These are phyloP conservation scores for Bondarzewia mesenterica DNA, from an alignment of 1,284 basidiomycete species.

Conservation along the genomic window DNA sequence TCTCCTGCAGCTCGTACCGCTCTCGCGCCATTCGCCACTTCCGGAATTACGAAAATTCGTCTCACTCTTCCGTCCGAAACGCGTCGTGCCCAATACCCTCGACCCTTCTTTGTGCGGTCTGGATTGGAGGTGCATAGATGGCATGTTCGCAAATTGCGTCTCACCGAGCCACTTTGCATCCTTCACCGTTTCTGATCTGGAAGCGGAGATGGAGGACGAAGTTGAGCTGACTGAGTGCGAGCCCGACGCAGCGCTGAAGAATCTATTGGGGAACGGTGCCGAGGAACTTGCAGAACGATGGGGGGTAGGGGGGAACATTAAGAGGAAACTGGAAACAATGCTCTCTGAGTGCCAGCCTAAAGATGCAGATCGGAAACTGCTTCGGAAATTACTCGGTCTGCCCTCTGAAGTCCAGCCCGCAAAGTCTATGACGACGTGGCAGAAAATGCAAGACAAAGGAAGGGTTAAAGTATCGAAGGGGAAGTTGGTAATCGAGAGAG, in stretches of 20 bases:
- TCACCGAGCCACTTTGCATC: constrained; percentile 32
- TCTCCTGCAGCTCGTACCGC: constrained; percentile 59
- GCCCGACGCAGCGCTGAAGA: constrained; percentile 45
- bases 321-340: constrained; percentile 35
- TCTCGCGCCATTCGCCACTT: constrained; percentile 79
- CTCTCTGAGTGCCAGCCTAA: background rate
- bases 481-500: background rate
- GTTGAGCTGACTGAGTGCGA: constrained; percentile 18
- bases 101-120: constrained; percentile 50
- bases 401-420: background rate
- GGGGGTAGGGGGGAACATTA: constrained; percentile 40
- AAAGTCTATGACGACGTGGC: too few relatives aligned
- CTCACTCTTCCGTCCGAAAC: constrained; percentile 65
- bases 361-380: background rate
- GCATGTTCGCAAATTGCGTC: constrained; percentile 49
- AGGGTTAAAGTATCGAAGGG: too few relatives aligned
- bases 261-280: constrained; percentile 49
- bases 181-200: constrained; percentile 2
- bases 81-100: constrained; percentile 76
- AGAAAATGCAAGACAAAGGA: too few relatives aligned
- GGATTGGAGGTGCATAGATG: constrained; percentile 63
- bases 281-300: constrained; percentile 37
- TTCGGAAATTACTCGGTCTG: background rate
- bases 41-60: constrained; percentile 81
- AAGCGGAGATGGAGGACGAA: constrained; percentile 11